phyloP scores from a whole-genome alignment of 164 flowering plant genomes.

The Vitis cinerea region DNA sequence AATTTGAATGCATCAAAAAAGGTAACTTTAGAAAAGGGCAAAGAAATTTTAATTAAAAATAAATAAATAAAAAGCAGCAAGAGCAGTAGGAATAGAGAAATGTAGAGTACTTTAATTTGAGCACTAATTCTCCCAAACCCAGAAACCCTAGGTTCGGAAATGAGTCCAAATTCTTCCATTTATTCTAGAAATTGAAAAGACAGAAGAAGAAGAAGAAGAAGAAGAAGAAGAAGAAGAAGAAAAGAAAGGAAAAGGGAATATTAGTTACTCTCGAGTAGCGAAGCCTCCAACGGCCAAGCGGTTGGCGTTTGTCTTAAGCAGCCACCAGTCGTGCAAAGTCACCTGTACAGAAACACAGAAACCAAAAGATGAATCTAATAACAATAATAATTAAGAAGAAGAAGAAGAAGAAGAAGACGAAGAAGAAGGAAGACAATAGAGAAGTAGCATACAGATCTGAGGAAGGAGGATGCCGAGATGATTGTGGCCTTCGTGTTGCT shows the following conservation, averaged over 20 bases:
- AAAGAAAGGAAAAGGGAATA: neutral
- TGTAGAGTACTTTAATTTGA: too few species aligned
- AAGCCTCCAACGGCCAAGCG: constrained; percentile 25
- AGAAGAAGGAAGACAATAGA: neutral
- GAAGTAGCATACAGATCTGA: neutral
- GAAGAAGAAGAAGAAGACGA: neutral
- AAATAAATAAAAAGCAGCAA: too few species aligned
- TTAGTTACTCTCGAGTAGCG: constrained; percentile 12
- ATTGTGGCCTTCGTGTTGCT: neutral
- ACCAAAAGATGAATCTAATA: too few species aligned
- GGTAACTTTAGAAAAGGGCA: too few species aligned
- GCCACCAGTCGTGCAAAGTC: constrained; percentile 30
- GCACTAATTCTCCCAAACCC: too few species aligned
- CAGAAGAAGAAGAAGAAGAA: neutral
- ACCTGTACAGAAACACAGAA: constrained; percentile 12
- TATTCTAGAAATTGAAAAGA: neutral
- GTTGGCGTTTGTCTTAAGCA: constrained; percentile 10
- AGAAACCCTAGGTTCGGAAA: too few species aligned
- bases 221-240: neutral
- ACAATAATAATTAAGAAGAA: neutral
- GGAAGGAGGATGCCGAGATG: neutral
- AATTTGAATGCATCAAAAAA: too few species aligned
- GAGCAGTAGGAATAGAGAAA: too few species aligned
- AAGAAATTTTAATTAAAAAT: too few species aligned
- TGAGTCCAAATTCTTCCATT: too few species aligned